Conservation (phyloP, 495 filamentous ascomycete genomes). For the Trichoderma erinaceum region DNA sequence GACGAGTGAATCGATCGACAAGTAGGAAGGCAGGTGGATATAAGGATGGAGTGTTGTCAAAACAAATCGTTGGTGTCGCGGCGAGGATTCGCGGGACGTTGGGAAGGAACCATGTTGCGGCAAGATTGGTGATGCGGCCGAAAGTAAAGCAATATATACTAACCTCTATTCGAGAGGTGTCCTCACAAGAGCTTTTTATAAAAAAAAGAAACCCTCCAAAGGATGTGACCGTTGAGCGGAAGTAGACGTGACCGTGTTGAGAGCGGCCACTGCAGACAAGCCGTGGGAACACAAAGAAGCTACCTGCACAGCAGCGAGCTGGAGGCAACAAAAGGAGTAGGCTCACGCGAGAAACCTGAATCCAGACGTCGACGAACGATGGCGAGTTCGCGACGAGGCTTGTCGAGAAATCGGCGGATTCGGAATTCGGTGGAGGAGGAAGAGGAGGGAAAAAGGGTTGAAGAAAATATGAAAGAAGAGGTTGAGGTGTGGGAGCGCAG, state of each 20-base stretch:
- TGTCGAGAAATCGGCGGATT: constrained; percentile 17
- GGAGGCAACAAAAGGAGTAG: constrained; percentile 12
- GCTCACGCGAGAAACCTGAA: constrained; percentile 16
- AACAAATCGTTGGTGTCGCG: neutral
- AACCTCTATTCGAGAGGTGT: constrained; percentile 1
- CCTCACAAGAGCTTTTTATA: neutral
- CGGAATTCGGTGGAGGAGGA: constrained; percentile 15
- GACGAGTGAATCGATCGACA: neutral
- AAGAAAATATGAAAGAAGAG: constrained; percentile 14
- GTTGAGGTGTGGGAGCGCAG: constrained; percentile 11
- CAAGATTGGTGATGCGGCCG: neutral
- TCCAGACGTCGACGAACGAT: constrained; percentile 16
- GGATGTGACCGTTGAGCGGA: constrained; percentile 2
- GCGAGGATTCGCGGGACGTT: neutral
- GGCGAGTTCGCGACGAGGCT: constrained; percentile 15
- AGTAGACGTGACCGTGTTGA: neutral
- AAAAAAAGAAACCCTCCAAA: constrained; percentile 7
- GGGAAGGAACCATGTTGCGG: neutral
- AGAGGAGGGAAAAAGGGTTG: constrained; percentile 12
- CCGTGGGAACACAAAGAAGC: constrained; percentile 13
- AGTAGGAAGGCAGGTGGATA: neutral
- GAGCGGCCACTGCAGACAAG: constrained; percentile 11
- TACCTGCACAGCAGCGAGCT: constrained; percentile 11
- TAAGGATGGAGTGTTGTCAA: neutral
- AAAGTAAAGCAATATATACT: neutral